Evolutionary conservation across 2,329 filamentous ascomycete species (phyloP).

Genomic region (Trichoderma asperellum): DNA sequence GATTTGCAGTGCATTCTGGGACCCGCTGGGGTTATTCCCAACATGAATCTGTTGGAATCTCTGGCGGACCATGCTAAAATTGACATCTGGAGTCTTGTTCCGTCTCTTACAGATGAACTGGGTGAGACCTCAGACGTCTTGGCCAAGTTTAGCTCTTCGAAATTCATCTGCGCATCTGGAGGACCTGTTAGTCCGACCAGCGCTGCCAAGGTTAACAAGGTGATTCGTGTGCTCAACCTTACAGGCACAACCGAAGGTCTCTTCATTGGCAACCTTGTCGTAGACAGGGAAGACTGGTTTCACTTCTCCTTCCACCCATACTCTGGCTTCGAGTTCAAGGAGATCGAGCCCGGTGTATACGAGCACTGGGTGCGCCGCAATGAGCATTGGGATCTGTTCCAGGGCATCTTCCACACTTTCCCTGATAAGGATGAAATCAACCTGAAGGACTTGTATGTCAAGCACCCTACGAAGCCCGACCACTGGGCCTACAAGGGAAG

Average conservation of each 20-base stretch:
- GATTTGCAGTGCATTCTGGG: conserved; percentile 44
- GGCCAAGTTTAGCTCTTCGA: conserved; percentile 39
- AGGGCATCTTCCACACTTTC: conserved; percentile 44
- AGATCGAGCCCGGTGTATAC: conserved; percentile 38
- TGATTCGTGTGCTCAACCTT: conserved; percentile 37
- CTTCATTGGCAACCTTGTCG: conserved; percentile 41
- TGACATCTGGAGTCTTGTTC: conserved; percentile 46
- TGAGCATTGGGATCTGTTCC: conserved; percentile 38
- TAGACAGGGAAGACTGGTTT: conserved; percentile 38
- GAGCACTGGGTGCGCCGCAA: conserved; percentile 43
- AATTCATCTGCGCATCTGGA: conserved; percentile 45
- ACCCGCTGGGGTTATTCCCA: conserved; percentile 41
- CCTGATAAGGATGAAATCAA: conserved; percentile 36
- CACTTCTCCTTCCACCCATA: conserved; percentile 43
- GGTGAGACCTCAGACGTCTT: conserved; percentile 40
- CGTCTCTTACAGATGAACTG: conserved; percentile 43
- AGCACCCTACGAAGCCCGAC: conserved; percentile 36
- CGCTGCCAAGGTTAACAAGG: not conserved
- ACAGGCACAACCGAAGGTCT: conserved; percentile 43
- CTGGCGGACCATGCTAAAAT: conserved; percentile 42
- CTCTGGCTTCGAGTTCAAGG: conserved; percentile 43
- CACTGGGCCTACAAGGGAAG: conserved; percentile 40
- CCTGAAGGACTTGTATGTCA: conserved; percentile 39
- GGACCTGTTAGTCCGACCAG: conserved; percentile 10
- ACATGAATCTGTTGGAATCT: conserved; percentile 41